Evolutionary conservation across 78 protist species (phyloP), one percentile per base, ranked within the genome.

Genomic region (Emiliania huxleyi): DNA sequence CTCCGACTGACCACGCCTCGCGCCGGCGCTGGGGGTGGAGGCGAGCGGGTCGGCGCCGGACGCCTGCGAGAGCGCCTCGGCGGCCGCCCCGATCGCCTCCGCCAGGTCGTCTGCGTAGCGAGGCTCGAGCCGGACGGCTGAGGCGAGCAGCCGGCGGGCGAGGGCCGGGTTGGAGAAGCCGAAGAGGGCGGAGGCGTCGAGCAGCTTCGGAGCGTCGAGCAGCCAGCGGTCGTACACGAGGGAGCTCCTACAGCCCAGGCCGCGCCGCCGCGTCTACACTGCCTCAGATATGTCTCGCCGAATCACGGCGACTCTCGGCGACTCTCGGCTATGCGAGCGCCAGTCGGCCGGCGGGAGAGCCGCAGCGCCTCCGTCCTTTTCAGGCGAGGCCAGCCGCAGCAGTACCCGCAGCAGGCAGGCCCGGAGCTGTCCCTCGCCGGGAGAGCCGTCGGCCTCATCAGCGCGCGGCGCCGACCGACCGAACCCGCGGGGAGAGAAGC

Each of bases 21-120:
- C 18, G 83, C 83, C 33, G 40, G 33, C 83, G 83, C 43, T 4
- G 83, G n/a, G n/a, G n/a, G n/a, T n/a, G n/a, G n/a, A n/a, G n/a
- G n/a, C n/a, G 29, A 21, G 5, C 29, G 75, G 37, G 33, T 62
- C 83, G 83, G 40, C 1, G 42, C 83, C 83, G 42, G 40, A 73
- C 19, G 5, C 19, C 83, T 73, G 83, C 44, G 44, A 73, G 44
- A 73, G 37, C 19, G 42, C 83, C 83, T 73, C 83, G 1, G 83
- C 83, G 15, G 42, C 8, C 42, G 83, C 83, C 15, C 19, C 23
- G 42, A 73, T 2, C 43, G 83, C 83, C 23, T 73, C 83, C 11
- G 44, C 44, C 37, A 73, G 37, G 42, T 73, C 83, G 83, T 18
- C 83, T 42, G 42, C 83, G 83, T 73, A 73, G 83, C 83, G 83